Evolutionary conservation across 73 alveolate species (phyloP).

Genomic region (Paramecium pentaurelia): DNA sequence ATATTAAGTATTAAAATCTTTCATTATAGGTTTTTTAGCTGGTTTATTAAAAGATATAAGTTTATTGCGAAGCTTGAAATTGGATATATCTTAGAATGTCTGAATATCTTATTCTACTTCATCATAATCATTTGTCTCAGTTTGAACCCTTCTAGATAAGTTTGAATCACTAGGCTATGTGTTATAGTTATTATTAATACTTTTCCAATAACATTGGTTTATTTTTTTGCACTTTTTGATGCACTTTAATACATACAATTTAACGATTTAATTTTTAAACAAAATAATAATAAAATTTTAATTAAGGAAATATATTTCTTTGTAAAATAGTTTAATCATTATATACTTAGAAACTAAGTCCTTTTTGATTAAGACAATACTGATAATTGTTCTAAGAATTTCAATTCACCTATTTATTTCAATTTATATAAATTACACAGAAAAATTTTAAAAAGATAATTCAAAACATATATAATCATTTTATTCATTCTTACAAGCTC

Average conservation of each 20-base stretch:
- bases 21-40: neutral
- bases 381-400: neutral
- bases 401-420: neutral
- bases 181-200: neutral
- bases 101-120: neutral
- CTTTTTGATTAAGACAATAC: neutral
- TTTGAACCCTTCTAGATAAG: neutral
- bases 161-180: neutral
- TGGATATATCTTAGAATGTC: slow-evolving; percentile 27
- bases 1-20: neutral
- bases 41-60: neutral
- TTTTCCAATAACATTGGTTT: neutral
- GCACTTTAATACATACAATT: neutral
- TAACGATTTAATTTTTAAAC: neutral
- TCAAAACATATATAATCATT: neutral
- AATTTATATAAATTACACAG: neutral
- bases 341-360: neutral
- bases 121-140: neutral
- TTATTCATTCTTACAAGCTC: neutral
- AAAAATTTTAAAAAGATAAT: neutral
- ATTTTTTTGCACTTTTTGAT: neutral
- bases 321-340: neutral
- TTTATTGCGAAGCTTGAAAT: neutral
- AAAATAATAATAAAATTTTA: neutral
- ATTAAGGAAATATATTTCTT: neutral